These are phyloP conservation scores for Tricholoma bakamatsutake DNA, from an alignment of 768 basidiomycete genomes.

Conservation along the genomic window DNA sequence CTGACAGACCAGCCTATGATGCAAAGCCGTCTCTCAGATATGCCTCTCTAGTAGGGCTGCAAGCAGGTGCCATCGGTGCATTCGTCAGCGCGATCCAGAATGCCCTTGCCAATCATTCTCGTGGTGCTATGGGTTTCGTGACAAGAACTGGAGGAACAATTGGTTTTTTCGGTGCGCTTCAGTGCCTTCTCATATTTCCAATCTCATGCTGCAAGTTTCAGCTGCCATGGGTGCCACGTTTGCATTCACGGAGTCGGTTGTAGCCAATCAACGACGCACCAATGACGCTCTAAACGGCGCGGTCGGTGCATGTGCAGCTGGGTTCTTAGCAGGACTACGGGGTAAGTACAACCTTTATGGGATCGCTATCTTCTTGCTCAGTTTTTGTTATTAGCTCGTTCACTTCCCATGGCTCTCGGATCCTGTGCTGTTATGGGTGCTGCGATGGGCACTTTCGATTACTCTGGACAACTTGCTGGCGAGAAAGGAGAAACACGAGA, in stretches of 20 bases:
- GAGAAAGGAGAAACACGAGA: constrained; percentile 42
- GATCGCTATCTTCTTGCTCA: background rate
- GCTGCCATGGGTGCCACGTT: constrained; percentile 89
- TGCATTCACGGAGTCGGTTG: constrained; percentile 72
- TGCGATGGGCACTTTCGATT: constrained; percentile 76
- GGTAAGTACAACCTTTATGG: constrained; percentile 37
- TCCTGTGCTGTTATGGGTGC: constrained; percentile 77
- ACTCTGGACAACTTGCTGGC: constrained; percentile 60
- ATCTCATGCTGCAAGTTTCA: constrained; percentile 23
- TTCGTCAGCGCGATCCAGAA: constrained; percentile 72
- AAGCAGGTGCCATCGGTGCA: constrained; percentile 59
- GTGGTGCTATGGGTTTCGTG: constrained; percentile 80
- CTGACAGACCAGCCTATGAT: constrained; percentile 27
- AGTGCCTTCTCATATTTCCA: background rate
- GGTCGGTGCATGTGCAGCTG: constrained; percentile 87
- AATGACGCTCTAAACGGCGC: constrained; percentile 82
- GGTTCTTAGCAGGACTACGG: constrained; percentile 84
- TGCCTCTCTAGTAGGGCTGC: constrained; percentile 54
- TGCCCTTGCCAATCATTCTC: constrained; percentile 69
- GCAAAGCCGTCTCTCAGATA: constrained; percentile 51
- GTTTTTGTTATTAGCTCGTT: constrained; percentile 51
- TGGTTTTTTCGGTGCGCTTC: constrained; percentile 80
- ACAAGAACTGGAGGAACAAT: constrained; percentile 87
- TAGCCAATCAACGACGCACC: constrained; percentile 75
- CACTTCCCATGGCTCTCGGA: constrained; percentile 74